A percentile compares a stretch with the other conserved stretches of the same genome.
Conservation (phyloP, 352 stramenopile species). For the Phytophthora hybrid region DNA sequence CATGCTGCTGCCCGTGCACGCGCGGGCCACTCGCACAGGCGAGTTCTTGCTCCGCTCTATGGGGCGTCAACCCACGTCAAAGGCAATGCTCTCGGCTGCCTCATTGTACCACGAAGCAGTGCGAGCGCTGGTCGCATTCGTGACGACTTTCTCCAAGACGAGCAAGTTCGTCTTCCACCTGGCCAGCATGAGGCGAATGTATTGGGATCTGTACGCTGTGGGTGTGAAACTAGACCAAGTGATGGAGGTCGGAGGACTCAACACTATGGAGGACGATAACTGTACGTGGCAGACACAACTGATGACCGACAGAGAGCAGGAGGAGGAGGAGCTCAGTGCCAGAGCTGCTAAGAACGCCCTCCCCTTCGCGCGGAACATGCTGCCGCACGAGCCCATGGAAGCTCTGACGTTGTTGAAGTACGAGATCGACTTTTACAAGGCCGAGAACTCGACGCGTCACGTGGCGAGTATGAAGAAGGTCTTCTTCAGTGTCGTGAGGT, state of each 20-base stretch:
- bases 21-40: constrained; percentile 9
- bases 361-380: constrained; percentile 38
- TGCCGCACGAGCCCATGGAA: constrained; percentile 45
- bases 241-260: constrained; percentile 4
- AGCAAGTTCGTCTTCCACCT: constrained; percentile 34
- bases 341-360: constrained; percentile 37
- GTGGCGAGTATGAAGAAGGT: constrained; percentile 46
- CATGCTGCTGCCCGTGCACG: constrained; percentile 22
- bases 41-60: not conserved
- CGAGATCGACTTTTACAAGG: constrained; percentile 44
- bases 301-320: constrained; percentile 9
- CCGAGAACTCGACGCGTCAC: constrained; percentile 32
- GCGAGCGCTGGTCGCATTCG: constrained; percentile 4
- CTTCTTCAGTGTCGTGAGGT: constrained; percentile 44
- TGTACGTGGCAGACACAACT: constrained; percentile 21
- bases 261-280: not conserved
- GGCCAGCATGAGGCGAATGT: constrained; percentile 36
- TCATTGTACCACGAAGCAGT: constrained; percentile 8
- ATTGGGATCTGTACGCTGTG: constrained; percentile 8
- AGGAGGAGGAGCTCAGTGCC: constrained; percentile 24
- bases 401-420: constrained; percentile 47
- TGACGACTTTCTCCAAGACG: constrained; percentile 30
- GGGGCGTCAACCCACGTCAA: not conserved
- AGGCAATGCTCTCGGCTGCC: not conserved
- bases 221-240: constrained; percentile 19